A percentile compares a stretch with the other conserved stretches of the same genome.
phyloP scores from a whole-genome alignment of 495 filamentous ascomycete species.

The Parathielavia appendiculata region DNA sequence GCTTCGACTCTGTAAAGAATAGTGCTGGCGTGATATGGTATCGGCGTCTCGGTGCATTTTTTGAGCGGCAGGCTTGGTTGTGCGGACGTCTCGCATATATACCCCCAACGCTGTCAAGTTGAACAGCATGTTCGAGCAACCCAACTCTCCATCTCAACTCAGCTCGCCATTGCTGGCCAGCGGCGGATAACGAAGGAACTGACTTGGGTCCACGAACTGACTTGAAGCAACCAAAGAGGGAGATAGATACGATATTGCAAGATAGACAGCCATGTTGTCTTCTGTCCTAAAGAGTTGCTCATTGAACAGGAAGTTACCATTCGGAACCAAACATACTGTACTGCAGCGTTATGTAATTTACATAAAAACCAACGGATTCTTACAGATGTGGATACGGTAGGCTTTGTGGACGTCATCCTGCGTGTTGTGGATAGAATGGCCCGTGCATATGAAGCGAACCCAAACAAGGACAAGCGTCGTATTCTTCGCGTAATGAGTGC shows the following conservation, averaged over 20 bases:
- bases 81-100: slow-evolving; percentile 5
- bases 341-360: too few relatives aligned
- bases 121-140: not conserved
- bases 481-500: slow-evolving; percentile 8
- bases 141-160: not conserved
- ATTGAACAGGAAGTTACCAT: too few relatives aligned
- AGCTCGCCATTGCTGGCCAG: not conserved
- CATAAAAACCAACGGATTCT: too few relatives aligned
- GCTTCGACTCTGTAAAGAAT: slow-evolving; percentile 1
- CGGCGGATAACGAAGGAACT: not conserved
- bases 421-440: slow-evolving; percentile 3
- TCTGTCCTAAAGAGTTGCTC: too few relatives aligned
- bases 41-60: slow-evolving; percentile 14
- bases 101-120: slow-evolving; percentile 5
- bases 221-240: too few relatives aligned
- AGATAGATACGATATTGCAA: too few relatives aligned
- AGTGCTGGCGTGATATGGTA: slow-evolving; percentile 12
- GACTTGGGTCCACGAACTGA: too few relatives aligned
- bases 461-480: slow-evolving; percentile 16
- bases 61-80: slow-evolving; percentile 6
- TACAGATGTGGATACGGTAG: too few relatives aligned
- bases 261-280: too few relatives aligned
- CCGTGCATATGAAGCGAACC: slow-evolving; percentile 19
- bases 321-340: too few relatives aligned
- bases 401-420: slow-evolving; percentile 13